Evolutionary conservation across 305 asterid genomes (phyloP).

Genomic region (Fraxinus paxiana): DNA sequence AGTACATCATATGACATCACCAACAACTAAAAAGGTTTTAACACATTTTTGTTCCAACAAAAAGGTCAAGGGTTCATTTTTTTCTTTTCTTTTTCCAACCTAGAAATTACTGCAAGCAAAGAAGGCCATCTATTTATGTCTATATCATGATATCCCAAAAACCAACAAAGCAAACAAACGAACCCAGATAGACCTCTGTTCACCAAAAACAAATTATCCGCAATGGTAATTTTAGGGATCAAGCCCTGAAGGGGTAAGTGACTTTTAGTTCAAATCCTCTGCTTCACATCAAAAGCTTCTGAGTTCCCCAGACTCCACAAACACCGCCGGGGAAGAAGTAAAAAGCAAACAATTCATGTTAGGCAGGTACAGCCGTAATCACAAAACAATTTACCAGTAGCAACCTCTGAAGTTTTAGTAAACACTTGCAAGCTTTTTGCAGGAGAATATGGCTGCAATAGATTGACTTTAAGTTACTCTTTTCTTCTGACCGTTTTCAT

Average conservation of each 20-base stretch:
- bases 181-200: background rate
- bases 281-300: background rate
- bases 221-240: background rate
- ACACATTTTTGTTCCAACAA: background rate
- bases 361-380: background rate
- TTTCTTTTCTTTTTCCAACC: background rate
- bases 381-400: background rate
- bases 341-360: background rate
- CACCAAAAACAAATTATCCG: background rate
- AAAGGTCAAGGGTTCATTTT: background rate
- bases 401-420: background rate
- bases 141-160: background rate
- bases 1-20: conserved; percentile 1
- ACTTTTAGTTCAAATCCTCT: background rate
- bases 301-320: background rate
- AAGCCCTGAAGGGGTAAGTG: background rate
- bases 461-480: background rate
- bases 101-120: conserved; percentile 4
- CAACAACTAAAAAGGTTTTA: background rate
- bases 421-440: background rate
- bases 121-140: background rate
- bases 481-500: background rate
- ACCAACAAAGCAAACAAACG: background rate
- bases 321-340: background rate
- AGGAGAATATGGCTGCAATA: background rate